Conservation (phyloP, 73 alveolate genomes). For the Paramecium sexaurelia region DNA sequence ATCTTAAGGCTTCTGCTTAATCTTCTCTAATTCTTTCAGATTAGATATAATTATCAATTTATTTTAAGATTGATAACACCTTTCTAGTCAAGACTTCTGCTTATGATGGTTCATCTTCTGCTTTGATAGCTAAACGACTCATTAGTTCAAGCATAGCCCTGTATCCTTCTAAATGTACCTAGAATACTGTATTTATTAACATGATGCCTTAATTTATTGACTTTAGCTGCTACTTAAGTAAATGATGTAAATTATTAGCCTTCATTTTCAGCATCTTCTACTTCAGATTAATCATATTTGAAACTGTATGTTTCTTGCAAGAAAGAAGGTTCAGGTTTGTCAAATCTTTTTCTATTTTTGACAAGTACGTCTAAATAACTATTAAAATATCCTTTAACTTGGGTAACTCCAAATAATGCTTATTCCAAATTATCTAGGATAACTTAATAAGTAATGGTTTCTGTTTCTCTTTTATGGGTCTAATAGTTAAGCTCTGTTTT, state of each 20-base stretch:
- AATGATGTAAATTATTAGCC: constrained; percentile 39
- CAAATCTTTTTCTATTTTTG: constrained; percentile 57
- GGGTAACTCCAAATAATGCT: constrained; percentile 47
- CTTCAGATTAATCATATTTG: constrained; percentile 25
- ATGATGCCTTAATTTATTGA: constrained; percentile 51
- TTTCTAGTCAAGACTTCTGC: constrained; percentile 53
- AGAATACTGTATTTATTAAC: neutral
- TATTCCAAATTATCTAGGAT: constrained; percentile 55
- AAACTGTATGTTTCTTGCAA: neutral
- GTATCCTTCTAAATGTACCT: constrained; percentile 58
- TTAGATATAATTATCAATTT: constrained; percentile 47
- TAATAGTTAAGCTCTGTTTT: constrained; percentile 26
- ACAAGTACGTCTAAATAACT: constrained; percentile 24
- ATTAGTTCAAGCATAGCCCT: constrained; percentile 26
- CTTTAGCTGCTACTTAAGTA: constrained; percentile 44
- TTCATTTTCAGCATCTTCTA: neutral
- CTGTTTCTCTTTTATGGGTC: constrained; percentile 46
- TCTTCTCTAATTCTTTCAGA: constrained; percentile 60
- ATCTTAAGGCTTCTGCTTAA: constrained; percentile 42
- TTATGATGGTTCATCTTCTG: constrained; percentile 41
- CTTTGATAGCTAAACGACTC: constrained; percentile 44
- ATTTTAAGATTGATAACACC: constrained; percentile 25
- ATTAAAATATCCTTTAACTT: constrained; percentile 58
- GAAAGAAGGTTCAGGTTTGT: constrained; percentile 55
- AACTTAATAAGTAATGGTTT: neutral